These are phyloP conservation scores for Mycena galopus DNA, from an alignment of 768 basidiomycete species.

Conservation along the genomic window DNA sequence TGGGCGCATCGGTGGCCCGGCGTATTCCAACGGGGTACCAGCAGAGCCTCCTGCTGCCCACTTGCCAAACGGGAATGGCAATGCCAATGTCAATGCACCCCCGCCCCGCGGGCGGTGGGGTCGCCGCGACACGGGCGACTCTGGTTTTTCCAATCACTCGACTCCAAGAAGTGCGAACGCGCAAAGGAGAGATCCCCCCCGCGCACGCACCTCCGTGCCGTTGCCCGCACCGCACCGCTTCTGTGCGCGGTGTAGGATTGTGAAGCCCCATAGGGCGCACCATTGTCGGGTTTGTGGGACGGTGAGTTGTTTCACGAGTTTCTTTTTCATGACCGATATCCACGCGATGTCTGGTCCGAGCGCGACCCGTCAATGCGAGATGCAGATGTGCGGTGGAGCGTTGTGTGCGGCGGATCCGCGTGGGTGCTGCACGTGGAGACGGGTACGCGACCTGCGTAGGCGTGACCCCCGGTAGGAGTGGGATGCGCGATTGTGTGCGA, in stretches of 20 bases:
- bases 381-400: too few species aligned
- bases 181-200: neutral
- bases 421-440: too few species aligned
- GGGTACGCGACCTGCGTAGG: too few species aligned
- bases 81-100: too few species aligned
- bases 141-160: neutral
- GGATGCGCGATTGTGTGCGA: too few species aligned
- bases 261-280: slow-evolving; percentile 83
- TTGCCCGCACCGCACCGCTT: neutral
- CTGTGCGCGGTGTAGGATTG: slow-evolving; percentile 60
- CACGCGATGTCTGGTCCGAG: too few species aligned
- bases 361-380: too few species aligned
- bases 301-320: neutral
- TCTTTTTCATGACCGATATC: too few species aligned
- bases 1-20: slow-evolving; percentile 56
- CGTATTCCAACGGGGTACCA: slow-evolving; percentile 51
- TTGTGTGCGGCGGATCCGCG: too few species aligned
- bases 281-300: slow-evolving; percentile 88
- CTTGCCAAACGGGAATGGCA: neutral
- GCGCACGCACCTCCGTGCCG: neutral
- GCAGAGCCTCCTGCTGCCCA: slow-evolving; percentile 1
- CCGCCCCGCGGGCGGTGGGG: too few species aligned
- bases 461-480: too few species aligned
- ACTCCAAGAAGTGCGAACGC: too few species aligned
- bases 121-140: neutral